phyloP scores from a whole-genome alignment of 2,329 filamentous ascomycete genomes.

The Anthostomella pinea region DNA sequence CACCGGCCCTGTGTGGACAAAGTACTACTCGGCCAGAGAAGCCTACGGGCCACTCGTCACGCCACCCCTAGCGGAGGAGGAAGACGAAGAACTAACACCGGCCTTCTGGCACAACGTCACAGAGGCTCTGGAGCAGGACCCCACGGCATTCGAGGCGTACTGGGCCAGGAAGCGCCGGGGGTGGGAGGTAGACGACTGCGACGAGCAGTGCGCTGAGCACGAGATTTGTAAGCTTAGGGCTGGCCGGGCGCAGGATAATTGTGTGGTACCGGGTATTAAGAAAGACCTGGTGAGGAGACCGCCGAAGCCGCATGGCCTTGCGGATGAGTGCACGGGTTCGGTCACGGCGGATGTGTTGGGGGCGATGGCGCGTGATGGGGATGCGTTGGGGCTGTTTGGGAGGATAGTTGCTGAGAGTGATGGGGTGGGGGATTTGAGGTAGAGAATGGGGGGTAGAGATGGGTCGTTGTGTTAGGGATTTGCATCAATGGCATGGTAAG shows the following conservation, averaged over 20 bases:
- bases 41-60: constrained; percentile 46
- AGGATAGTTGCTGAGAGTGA: constrained; percentile 6
- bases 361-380: constrained; percentile 7
- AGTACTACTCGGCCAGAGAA: constrained; percentile 55
- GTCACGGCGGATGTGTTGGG: constrained; percentile 20
- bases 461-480: background rate
- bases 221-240: constrained; percentile 55
- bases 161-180: constrained; percentile 47
- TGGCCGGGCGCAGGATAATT: constrained; percentile 51
- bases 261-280: constrained; percentile 37
- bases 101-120: constrained; percentile 61
- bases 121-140: constrained; percentile 41
- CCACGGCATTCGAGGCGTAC: constrained; percentile 44
- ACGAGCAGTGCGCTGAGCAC: constrained; percentile 32
- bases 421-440: constrained; percentile 1
- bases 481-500: too few species aligned
- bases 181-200: constrained; percentile 33
- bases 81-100: constrained; percentile 46
- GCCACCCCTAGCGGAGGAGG: constrained; percentile 36
- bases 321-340: constrained; percentile 21
- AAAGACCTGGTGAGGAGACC: constrained; percentile 25
- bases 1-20: constrained; percentile 48
- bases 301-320: constrained; percentile 4
- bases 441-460: constrained; percentile 4
- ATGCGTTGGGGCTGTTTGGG: constrained; percentile 14